Conservation (phyloP, 1,284 basidiomycete species). For the Crucibulum cyathiforme region DNA sequence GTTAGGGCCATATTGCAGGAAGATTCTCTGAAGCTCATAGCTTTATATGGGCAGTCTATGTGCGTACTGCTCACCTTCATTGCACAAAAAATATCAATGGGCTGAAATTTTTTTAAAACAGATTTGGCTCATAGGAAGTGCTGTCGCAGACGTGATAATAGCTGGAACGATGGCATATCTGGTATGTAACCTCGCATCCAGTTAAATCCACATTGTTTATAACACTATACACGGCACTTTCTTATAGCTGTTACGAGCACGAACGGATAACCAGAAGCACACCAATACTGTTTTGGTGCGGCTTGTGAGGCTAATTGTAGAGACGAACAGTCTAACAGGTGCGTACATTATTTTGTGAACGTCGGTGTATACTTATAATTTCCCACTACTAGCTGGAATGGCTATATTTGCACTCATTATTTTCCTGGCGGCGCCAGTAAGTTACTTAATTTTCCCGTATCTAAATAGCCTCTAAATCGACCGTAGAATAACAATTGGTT, state of each 20-base stretch:
- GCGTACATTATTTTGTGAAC: background rate
- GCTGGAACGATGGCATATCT: background rate
- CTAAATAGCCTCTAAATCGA: too few species aligned
- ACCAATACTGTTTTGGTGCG: background rate
- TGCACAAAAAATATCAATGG: too few species aligned
- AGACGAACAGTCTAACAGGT: background rate
- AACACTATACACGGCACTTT: background rate
- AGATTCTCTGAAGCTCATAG: too few species aligned
- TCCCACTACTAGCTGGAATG: background rate
- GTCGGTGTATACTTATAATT: background rate
- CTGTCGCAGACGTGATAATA: background rate
- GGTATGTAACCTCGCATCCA: background rate
- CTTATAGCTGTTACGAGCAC: too few species aligned
- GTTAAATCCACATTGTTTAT: background rate
- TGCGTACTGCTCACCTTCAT: too few species aligned
- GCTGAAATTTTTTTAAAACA: too few species aligned
- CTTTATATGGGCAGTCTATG: too few species aligned
- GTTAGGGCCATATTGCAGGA: too few species aligned
- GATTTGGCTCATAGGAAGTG: background rate
- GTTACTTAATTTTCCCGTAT: too few species aligned
- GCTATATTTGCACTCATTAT: background rate
- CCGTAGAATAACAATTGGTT: too few species aligned
- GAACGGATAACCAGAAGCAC: too few species aligned
- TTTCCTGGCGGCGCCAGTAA: too few species aligned
- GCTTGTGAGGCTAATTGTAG: background rate